phyloP scores from a whole-genome alignment of 2,329 filamentous ascomycete genomes.

The Xylariaceae sp. region DNA sequence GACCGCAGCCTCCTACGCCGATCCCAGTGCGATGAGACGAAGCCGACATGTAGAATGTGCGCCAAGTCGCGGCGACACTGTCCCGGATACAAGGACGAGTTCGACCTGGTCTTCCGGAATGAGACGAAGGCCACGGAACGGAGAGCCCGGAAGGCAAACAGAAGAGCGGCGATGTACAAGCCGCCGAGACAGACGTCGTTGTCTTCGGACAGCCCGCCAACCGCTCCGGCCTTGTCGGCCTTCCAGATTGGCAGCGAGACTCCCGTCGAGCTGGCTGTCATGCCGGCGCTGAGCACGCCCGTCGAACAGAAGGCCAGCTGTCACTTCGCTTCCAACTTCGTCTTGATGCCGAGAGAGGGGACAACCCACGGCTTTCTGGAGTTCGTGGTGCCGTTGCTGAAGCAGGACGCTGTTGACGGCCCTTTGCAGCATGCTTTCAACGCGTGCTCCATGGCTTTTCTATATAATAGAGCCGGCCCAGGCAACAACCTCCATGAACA shows the following conservation, averaged over 20 bases:
- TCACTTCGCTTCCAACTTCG: slow-evolving; percentile 54
- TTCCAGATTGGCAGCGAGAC: slow-evolving; percentile 14
- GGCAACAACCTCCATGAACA: slow-evolving; percentile 27
- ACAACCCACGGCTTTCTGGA: slow-evolving; percentile 49
- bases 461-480: slow-evolving; percentile 42
- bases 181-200: slow-evolving; percentile 2
- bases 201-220: slow-evolving; percentile 2
- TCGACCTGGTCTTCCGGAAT: slow-evolving; percentile 65
- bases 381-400: slow-evolving; percentile 49
- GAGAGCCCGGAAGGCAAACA: slow-evolving; percentile 49
- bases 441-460: slow-evolving; percentile 50
- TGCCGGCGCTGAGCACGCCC: slow-evolving; percentile 35
- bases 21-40: slow-evolving; percentile 61
- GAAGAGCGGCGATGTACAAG: slow-evolving; percentile 36
- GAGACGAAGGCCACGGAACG: slow-evolving; percentile 62
- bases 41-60: slow-evolving; percentile 59
- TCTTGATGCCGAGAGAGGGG: slow-evolving; percentile 45
- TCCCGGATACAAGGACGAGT: slow-evolving; percentile 63
- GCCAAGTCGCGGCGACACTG: slow-evolving; percentile 55
- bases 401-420: slow-evolving; percentile 32
- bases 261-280: slow-evolving; percentile 19
- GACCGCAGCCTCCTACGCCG: too few species aligned
- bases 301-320: slow-evolving; percentile 49
- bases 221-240: too few species aligned
- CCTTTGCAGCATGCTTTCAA: slow-evolving; percentile 50